Evolutionary conservation across 2,329 filamentous ascomycete species (phyloP), one percentile per base, ranked within the genome.

Genomic region (Colletotrichum sp.): DNA sequence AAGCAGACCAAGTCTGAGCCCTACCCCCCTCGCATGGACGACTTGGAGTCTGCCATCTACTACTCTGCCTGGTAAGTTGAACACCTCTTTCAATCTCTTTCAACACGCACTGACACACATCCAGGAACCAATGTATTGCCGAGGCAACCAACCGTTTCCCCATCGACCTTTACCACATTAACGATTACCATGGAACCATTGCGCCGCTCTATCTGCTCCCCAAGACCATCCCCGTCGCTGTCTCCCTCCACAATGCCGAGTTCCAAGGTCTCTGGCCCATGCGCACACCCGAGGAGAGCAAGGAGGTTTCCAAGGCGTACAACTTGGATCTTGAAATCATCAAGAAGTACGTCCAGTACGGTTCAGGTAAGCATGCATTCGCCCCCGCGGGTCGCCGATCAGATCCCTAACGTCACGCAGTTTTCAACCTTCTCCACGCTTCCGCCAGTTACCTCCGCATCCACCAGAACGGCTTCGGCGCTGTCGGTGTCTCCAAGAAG

Each of bases 251-350:
- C 81, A 93, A 93, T 76, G 91, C 92, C 63, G 91, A 93, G 76
- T 93, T 93, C 77, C 92, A 93, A 79, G 91, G 91, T 69, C 83
- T 93, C 21, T 93, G 92, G 92, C 90, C 91, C 1, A 92, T 93
- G 88, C 86, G 91, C 8, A 91, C 88, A 6, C 85, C 88, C 8
- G 87, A 89, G 63, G 91, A 93, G 77, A 87, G 87, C 72, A 87
- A 88, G 54, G 91, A 93, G 80, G 90, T 93, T 6, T 92, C 90
- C 79, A 86, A 87, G 8, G 90, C 93, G 31, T 93, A 91, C 82
- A 93, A 93, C 76, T 82, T 93, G 36, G 85, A 87, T 21, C 81
- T 87, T 12, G 86, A 91, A 5, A 82, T 90, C 31, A 91, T 90
- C 12, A 85, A 87, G 66, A 87, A 87, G 55, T 93, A 93, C 78